A percentile compares a stretch with the other conserved stretches of the same genome.
phyloP scores from a whole-genome alignment of 208 protist species.

The Crithidia acanthocephali region DNA sequence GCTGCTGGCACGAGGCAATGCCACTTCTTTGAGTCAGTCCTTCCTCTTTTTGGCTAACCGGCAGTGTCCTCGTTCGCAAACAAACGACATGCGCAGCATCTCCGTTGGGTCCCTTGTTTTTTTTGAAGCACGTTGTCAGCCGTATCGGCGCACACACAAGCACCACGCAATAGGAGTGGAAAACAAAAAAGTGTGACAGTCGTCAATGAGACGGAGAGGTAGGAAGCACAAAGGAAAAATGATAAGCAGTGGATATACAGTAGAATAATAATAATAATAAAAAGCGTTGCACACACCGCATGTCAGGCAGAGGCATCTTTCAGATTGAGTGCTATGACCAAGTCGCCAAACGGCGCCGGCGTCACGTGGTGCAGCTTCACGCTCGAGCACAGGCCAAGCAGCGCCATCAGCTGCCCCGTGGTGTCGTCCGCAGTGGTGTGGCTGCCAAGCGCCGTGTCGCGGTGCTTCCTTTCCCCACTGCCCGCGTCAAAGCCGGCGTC shows the following conservation, averaged over 20 bases:
- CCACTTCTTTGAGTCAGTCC: no score
- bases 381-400: slow-evolving; percentile 33
- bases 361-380: slow-evolving; percentile 31
- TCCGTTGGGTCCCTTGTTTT: no score
- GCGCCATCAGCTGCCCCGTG: slow-evolving; percentile 27
- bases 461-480: neutral
- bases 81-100: no score
- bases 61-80: no score
- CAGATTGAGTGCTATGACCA: slow-evolving; percentile 36
- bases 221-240: neutral
- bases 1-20: no score
- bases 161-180: no score
- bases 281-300: neutral
- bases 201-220: no score
- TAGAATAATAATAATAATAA: no score
- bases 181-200: no score
- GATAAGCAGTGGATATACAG: neutral
- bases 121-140: no score
- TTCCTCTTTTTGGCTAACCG: no score
- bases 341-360: slow-evolving; percentile 31
- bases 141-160: no score
- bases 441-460: neutral
- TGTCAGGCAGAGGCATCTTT: slow-evolving; percentile 8
- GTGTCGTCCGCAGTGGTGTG: neutral
- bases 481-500: neutral